Base-by-base conservation (phyloP, 1,284 basidiomycete genomes). In the Singerocomus rubriflavus region DNA sequence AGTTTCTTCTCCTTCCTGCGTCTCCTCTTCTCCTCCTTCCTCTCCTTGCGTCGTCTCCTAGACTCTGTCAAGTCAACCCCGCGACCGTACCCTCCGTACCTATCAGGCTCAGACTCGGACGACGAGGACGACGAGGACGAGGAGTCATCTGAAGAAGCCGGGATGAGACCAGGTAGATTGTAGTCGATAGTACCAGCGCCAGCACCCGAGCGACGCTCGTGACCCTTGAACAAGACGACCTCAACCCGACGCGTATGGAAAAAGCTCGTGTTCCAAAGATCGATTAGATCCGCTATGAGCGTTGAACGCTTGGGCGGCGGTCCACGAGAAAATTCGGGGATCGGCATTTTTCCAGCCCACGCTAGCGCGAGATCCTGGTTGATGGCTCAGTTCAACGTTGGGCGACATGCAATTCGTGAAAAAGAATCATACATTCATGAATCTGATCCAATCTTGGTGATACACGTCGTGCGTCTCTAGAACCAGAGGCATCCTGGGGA, bases 381-480 rank as follows among this genome's bases (percentile, higher is more conserved):
- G 44, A n/a, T 42, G 48, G 16, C 8, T 53, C 47, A 52, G 30
- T 50, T 43, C 36, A 36, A 29, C 8, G 50, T 33, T 44, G 31
- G 17, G 30, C 36, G 30, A 41, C 47, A 33, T 27, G 52, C 5
- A 21, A 48, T 25, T 1, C 8, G 5, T 6, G 40, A n/a, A 47
- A 8, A 49, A 30, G 17, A 29, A 10, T 65, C 78, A 21, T 58
- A 87, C 88, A 68, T 81, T 78, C 75, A 85, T 85, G 57, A 88
- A 78, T 46, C 88, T 74, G 56, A 78, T 79, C 88, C 88, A 91
- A 61, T 91, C 88, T 50, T 84, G 81, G 50, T 78, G 75, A 57
- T 81, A 81, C 16, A 90, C 81, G 62, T 91, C 88, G 62, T 91
- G 88, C n/a, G 84, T 77, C 30, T 80, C 73, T 26, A 91, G 76